Evolutionary conservation across 495 filamentous ascomycete genomes (phyloP), one percentile per base, ranked within the genome.

Genomic region (Apiosordaria backusii): DNA sequence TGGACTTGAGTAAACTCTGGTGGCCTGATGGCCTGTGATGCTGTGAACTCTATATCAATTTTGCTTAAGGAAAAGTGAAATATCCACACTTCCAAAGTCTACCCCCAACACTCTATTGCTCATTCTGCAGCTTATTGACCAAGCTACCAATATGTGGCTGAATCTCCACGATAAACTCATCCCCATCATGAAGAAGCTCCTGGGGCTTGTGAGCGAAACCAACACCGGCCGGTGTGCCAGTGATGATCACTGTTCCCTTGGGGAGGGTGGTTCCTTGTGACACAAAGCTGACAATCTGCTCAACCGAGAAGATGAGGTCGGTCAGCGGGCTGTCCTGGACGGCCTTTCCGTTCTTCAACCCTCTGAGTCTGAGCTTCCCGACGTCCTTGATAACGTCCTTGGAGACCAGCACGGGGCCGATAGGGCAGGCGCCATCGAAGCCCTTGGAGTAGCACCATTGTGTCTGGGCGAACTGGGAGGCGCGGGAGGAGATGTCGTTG

Each of bases 341-440:
- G 19, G 79, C 77, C 68, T 77, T 77, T 4, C 81, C 81, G 69
- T 84, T 82, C 73, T 81, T 78, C 55, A 81, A 57, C 7, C 81
- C 80, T 62, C 77, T 70, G 65, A 84, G 54, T 23, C 71, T 61
- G 22, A 83, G 65, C 62, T 65, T 69, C 18, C 71, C 69, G 6
- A 77, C 75, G 57, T 83, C 77, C n/a, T 82, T 78, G 52, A 88
- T 69, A 16, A 80, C 71, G n/a, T 78, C 74, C 40, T 81, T 80
- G 1, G 81, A 83, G 29, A 86, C 86, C n/a, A 88, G 67, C 3
- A 79, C 79, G 5, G 86, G 86, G 16, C 86, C 85, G 35, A 83
- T 74, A 6, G 80, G 81, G 64, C 77, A 83, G 4, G 77, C 72
- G 13, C 76, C 77, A 63, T 82, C 81, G 35, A 83, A 82, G 0